Conservation (phyloP, 768 basidiomycete species). For the Trametes sanguinea region DNA sequence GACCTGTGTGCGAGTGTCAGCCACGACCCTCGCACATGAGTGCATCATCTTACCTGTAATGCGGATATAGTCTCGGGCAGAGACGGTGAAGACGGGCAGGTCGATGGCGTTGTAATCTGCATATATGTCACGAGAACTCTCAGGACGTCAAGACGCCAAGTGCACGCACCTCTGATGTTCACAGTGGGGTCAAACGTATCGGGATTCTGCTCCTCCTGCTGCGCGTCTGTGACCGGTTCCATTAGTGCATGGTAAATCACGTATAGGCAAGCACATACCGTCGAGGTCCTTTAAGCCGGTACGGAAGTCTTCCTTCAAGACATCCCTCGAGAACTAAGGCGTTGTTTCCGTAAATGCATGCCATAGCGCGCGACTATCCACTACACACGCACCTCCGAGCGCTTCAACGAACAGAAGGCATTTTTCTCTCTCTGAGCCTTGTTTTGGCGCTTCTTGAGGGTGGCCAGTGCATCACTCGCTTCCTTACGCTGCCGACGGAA, state of each 20-base stretch:
- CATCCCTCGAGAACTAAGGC: background rate
- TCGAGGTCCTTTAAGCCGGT: slow-evolving; percentile 60
- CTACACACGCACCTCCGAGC: slow-evolving; percentile 46
- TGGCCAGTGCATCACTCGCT: slow-evolving; percentile 37
- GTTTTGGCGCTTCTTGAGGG: slow-evolving; percentile 41
- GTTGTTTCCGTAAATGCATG: background rate
- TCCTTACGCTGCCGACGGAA: slow-evolving; percentile 46
- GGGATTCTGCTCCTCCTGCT: slow-evolving; percentile 58
- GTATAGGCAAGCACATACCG: slow-evolving; percentile 37
- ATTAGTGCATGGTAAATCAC: background rate
- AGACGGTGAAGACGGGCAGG: slow-evolving; percentile 64
- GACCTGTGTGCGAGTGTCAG: slow-evolving; percentile 38
- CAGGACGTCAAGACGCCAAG: background rate
- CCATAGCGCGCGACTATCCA: too few relatives aligned
- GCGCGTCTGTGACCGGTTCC: slow-evolving; percentile 43
- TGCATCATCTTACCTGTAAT: slow-evolving; percentile 45
- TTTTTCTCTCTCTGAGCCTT: slow-evolving; percentile 52
- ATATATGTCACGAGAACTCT: background rate
- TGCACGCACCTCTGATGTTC: slow-evolving; percentile 48
- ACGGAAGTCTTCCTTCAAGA: slow-evolving; percentile 40
- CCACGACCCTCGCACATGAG: background rate
- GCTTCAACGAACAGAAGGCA: slow-evolving; percentile 58
- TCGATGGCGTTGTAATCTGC: slow-evolving; percentile 63
- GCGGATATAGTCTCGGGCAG: slow-evolving; percentile 61
- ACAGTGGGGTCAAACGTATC: slow-evolving; percentile 54